Percentiles rank a stretch among this genome's conserved stretches.
Evolutionary conservation across 2,329 filamentous ascomycete species (phyloP).

Genomic region (Exophiala viscosa): DNA sequence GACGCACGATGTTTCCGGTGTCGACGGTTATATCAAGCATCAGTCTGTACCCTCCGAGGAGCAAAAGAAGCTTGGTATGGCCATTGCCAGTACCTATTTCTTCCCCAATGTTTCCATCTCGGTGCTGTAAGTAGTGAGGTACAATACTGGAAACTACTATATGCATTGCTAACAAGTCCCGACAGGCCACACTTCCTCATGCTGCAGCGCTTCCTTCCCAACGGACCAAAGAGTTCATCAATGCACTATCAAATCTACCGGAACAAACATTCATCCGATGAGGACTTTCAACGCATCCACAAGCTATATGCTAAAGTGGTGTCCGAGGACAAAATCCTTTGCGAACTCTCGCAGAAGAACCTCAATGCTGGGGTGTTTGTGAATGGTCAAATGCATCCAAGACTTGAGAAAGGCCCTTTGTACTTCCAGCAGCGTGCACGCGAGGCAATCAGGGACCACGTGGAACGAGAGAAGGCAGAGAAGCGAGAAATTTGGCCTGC

Average conservation of each 20-base stretch:
- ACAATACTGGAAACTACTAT: background rate
- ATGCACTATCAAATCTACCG: conserved; percentile 64
- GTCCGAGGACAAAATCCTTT: conserved; percentile 62
- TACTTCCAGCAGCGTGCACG: conserved; percentile 55
- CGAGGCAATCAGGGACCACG: conserved; percentile 48
- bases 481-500: conserved; percentile 53
- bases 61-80: conserved; percentile 15
- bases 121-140: conserved; percentile 20
- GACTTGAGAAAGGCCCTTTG: conserved; percentile 57
- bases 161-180: conserved; percentile 4
- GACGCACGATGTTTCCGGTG: conserved; percentile 52
- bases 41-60: conserved; percentile 38
- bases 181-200: conserved; percentile 60
- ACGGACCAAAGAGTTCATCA: conserved; percentile 46
- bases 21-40: conserved; percentile 54
- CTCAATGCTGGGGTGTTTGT: conserved; percentile 59
- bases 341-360: conserved; percentile 57
- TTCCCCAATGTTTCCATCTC: conserved; percentile 26
- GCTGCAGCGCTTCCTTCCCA: conserved; percentile 60
- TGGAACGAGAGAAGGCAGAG: conserved; percentile 44
- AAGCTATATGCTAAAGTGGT: conserved; percentile 62
- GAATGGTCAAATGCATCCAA: conserved; percentile 61
- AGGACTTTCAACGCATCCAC: conserved; percentile 57
- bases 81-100: conserved; percentile 25
- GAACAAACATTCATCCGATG: conserved; percentile 57